phyloP scores from a whole-genome alignment of 1,139 yeast genomes.

The Candida neerlandica region DNA sequence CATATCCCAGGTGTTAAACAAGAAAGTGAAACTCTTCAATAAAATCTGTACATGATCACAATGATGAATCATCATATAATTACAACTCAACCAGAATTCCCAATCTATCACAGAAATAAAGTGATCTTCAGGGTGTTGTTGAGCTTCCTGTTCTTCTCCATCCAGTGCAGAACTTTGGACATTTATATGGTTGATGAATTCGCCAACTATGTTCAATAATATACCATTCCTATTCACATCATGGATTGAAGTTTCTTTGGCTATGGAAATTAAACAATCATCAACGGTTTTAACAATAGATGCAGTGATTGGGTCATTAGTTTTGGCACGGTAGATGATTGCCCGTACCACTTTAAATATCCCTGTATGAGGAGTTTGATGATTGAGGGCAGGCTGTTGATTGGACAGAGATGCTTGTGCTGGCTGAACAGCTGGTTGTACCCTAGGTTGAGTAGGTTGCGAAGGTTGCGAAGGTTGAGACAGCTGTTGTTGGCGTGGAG shows the following conservation, averaged over 20 bases:
- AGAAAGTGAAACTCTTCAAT: constrained; percentile 61
- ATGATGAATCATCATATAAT: constrained; percentile 54
- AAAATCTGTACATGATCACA: constrained; percentile 67
- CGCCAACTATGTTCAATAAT: constrained; percentile 47
- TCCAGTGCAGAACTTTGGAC: constrained; percentile 12
- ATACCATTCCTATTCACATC: constrained; percentile 49
- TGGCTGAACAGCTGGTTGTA: not conserved
- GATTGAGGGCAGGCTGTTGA: not conserved
- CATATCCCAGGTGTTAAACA: constrained; percentile 75
- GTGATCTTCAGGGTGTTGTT: constrained; percentile 5
- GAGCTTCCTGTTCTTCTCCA: not conserved
- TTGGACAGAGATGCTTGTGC: not conserved
- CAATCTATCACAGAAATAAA: constrained; percentile 50
- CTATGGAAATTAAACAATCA: constrained; percentile 36
- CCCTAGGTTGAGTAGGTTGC: not conserved
- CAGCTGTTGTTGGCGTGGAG: not conserved
- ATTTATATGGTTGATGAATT: constrained; percentile 45
- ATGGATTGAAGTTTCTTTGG: constrained; percentile 45
- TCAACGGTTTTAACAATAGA: constrained; percentile 29
- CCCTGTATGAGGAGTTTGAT: constrained; percentile 18
- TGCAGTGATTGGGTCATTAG: constrained; percentile 18
- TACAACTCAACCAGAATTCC: constrained; percentile 74
- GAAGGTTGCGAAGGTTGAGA: not conserved
- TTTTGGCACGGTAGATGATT: constrained; percentile 29
- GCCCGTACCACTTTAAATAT: constrained; percentile 51